Percentiles rank a stretch among this genome's conserved stretches.
phyloP scores from a whole-genome alignment of 176 grass and related monocot genomes.

The Saccharum officinarum region DNA sequence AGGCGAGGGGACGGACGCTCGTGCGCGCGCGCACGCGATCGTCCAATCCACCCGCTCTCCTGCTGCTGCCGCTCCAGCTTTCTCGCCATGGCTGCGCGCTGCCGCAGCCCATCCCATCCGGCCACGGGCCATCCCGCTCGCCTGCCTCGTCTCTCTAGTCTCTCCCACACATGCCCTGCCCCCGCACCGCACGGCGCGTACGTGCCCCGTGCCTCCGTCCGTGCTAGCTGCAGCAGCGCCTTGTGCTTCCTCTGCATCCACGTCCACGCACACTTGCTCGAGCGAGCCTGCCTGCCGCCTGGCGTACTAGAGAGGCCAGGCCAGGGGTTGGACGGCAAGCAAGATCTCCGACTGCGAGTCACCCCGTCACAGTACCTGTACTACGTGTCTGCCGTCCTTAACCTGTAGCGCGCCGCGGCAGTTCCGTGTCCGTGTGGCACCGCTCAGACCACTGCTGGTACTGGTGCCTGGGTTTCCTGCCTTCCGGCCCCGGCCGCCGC shows the following conservation, averaged over 20 bases:
- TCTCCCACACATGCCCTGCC: too few species aligned
- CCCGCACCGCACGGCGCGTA: too few species aligned
- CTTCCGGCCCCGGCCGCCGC: constrained; percentile 34
- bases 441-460: not conserved
- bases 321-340: constrained; percentile 35
- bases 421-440: not conserved
- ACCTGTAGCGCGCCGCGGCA: not conserved
- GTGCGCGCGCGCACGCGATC: constrained; percentile 97
- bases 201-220: too few species aligned
- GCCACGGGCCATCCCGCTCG: too few species aligned
- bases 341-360: constrained; percentile 22
- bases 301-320: too few species aligned
- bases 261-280: too few species aligned
- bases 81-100: constrained; percentile 1
- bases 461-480: not conserved
- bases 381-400: not conserved
- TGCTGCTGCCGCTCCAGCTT: constrained; percentile 18
- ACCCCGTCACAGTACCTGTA: not conserved
- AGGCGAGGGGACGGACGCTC: constrained; percentile 39
- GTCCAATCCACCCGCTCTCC: constrained; percentile 42
- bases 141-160: too few species aligned
- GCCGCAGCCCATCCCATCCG: constrained; percentile 9
- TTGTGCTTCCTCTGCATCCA: too few species aligned
- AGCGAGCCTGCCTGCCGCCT: too few species aligned
- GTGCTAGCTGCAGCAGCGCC: too few species aligned